Percentiles rank a stretch among this genome's conserved stretches.
Evolutionary conservation across 352 stramenopile species (phyloP).

Genomic region (Phytophthora europaea): DNA sequence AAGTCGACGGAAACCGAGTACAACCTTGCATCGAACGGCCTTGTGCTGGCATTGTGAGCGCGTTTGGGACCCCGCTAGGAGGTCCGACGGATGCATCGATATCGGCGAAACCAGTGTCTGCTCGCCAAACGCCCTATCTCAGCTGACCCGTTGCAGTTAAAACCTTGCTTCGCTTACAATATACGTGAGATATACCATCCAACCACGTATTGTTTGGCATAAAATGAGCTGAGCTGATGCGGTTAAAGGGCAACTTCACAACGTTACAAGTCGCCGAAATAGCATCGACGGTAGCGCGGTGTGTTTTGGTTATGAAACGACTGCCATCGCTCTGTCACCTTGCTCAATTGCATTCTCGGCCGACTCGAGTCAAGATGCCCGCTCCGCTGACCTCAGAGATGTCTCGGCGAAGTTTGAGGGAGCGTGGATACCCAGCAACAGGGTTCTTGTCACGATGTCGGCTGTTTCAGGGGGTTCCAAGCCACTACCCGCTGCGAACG

Average conservation of each 20-base stretch:
- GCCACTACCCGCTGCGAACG: constrained; percentile 59
- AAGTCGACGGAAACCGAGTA: not conserved
- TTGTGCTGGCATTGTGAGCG: constrained; percentile 4
- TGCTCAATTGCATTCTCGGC: not conserved
- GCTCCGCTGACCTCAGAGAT: constrained; percentile 12
- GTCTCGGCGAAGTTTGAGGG: constrained; percentile 27
- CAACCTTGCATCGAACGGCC: constrained; percentile 1
- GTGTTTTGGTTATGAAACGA: not conserved
- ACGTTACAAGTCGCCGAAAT: constrained; percentile 4
- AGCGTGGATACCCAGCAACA: constrained; percentile 10
- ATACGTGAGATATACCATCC: not conserved
- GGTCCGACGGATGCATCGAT: not conserved
- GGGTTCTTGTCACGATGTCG: constrained; percentile 39
- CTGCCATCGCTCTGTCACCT: not conserved
- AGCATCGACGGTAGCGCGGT: not conserved
- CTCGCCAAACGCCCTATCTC: not conserved
- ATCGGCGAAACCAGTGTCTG: not conserved
- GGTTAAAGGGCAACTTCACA: constrained; percentile 16
- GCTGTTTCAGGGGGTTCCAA: constrained; percentile 62
- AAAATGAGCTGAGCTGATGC: not conserved
- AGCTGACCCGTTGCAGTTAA: not conserved
- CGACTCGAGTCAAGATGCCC: constrained; percentile 6
- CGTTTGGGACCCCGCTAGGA: constrained; percentile 2
- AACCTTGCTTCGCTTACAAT: not conserved
- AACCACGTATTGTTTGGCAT: not conserved